Base-by-base conservation (phyloP, 1,139 yeast genomes). In the Candida sp. region DNA sequence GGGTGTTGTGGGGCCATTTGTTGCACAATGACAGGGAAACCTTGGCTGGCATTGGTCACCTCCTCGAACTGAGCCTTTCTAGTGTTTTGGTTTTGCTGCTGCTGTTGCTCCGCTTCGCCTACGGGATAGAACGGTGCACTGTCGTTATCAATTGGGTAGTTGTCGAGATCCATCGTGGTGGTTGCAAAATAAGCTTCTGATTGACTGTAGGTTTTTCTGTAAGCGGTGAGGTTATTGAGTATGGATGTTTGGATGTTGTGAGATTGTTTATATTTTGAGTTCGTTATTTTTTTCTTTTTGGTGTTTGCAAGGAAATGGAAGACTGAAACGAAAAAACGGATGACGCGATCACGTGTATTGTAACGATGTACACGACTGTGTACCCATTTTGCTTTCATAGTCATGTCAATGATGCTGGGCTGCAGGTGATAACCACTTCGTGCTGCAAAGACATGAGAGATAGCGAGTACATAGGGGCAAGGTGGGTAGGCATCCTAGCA, bases 241-340 rank as follows among this genome's bases (percentile, higher is more conserved):
- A 28, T 31, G 33, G 37, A 31, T 42, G 44, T 42, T 42, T 42
- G 44, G 44, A 31, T 42, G 44, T 31, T 25, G 31, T 26, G 30
- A 3, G 42, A 6, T 38, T 38, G 28, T 38, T 38, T 25, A 26
- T 7, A 5, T 38, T 38, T 34, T n/a, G 23, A 34, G 9, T n/a
- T 26, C n/a, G 9, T 37, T 17, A 28, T 26, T 38, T 12, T 34
- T n/a, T n/a, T n/a, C n/a, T 34, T 34, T 34, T 34, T 34, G 5
- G 12, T n/a, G 8, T 12, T 2, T 12, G 2, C 8, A 3, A 6
- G 22, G 26, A 12, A 12, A 34, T 17, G 8, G 1, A 3, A 34
- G 22, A 9, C 23, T 17, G 27, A 26, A 3, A 25, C 4, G n/a
- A n/a, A 38, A 38, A 38, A 37, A 37, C 9, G 27, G 12, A 25